Evolutionary conservation across 2,329 filamentous ascomycete genomes (phyloP).

Genomic region (Cytospora leucostoma): DNA sequence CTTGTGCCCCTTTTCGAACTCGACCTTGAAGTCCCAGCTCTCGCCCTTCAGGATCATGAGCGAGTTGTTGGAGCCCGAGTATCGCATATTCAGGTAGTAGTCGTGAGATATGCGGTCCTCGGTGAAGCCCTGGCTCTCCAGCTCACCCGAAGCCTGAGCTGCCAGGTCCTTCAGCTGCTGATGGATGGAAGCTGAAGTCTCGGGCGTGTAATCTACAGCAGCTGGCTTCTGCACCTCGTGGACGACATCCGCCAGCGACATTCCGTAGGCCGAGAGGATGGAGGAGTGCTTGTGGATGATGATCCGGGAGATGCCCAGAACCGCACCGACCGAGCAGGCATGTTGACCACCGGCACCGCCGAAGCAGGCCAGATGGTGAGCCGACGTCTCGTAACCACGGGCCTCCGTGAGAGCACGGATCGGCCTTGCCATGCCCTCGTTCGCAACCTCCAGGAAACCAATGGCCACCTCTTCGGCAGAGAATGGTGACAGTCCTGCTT

Average conservation of each 20-base stretch:
- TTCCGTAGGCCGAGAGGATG: slow-evolving; percentile 44
- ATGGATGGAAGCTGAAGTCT: slow-evolving; percentile 27
- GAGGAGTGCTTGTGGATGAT: slow-evolving; percentile 40
- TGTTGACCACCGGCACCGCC: slow-evolving; percentile 42
- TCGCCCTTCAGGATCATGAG: slow-evolving; percentile 41
- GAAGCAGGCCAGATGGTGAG: slow-evolving; percentile 40
- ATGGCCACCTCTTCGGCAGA: slow-evolving; percentile 49
- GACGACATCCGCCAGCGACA: slow-evolving; percentile 42
- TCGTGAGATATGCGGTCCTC: slow-evolving; percentile 45
- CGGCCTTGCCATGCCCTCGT: slow-evolving; percentile 71
- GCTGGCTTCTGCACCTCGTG: slow-evolving; percentile 38
- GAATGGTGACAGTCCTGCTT: slow-evolving; percentile 28
- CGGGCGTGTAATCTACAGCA: slow-evolving; percentile 30
- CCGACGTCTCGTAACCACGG: slow-evolving; percentile 37
- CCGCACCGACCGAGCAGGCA: slow-evolving; percentile 41
- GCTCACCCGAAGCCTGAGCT: slow-evolving; percentile 38
- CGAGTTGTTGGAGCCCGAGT: slow-evolving; percentile 45
- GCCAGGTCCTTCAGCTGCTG: slow-evolving; percentile 31
- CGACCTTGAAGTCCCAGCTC: slow-evolving; percentile 37
- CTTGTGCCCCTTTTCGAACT: slow-evolving; percentile 41
- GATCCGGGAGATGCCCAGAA: slow-evolving; percentile 40
- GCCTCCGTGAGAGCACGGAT: slow-evolving; percentile 66
- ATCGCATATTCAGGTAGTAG: slow-evolving; percentile 47
- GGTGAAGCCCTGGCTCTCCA: slow-evolving; percentile 46
- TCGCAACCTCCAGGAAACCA: slow-evolving; percentile 72